phyloP scores from a whole-genome alignment of 2,329 filamentous ascomycete genomes.

The Fusarium nanum region DNA sequence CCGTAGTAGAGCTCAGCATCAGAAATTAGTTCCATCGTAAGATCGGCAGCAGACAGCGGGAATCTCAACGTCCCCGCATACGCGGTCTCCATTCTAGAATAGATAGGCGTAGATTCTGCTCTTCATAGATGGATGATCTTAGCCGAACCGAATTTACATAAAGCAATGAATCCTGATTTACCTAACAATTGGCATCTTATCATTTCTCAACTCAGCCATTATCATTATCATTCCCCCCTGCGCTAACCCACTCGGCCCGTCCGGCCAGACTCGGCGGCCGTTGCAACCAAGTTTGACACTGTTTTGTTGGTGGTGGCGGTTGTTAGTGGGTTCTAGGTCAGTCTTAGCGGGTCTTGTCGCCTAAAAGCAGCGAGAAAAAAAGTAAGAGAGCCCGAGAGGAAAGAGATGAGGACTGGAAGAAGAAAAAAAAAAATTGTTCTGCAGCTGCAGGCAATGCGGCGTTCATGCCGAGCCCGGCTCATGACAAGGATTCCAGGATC shows the following conservation, averaged over 20 bases:
- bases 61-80: slow-evolving; percentile 7
- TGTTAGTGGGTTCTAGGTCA: slow-evolving; percentile 29
- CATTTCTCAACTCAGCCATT: slow-evolving; percentile 7
- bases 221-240: slow-evolving; percentile 10
- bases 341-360: slow-evolving; percentile 25
- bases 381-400: not conserved
- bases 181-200: slow-evolving; percentile 14
- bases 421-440: slow-evolving; percentile 1
- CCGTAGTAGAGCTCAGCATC: not conserved
- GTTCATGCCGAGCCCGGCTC: slow-evolving; percentile 8
- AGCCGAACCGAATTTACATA: slow-evolving; percentile 5
- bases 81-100: not conserved
- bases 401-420: not conserved
- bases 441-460: slow-evolving; percentile 2
- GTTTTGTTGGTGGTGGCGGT: slow-evolving; percentile 23
- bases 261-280: slow-evolving; percentile 35
- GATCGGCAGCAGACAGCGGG: not conserved
- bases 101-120: not conserved
- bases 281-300: slow-evolving; percentile 28
- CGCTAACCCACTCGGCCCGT: slow-evolving; percentile 35
- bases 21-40: not conserved
- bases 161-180: slow-evolving; percentile 18
- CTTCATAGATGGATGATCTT: not conserved
- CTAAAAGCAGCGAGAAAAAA: slow-evolving; percentile 10
- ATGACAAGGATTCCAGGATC: slow-evolving; percentile 31